Percentiles rank a stretch among this genome's conserved stretches.
Conservation (phyloP, 106 monocot genomes). For the Acorus gramineus region DNA sequence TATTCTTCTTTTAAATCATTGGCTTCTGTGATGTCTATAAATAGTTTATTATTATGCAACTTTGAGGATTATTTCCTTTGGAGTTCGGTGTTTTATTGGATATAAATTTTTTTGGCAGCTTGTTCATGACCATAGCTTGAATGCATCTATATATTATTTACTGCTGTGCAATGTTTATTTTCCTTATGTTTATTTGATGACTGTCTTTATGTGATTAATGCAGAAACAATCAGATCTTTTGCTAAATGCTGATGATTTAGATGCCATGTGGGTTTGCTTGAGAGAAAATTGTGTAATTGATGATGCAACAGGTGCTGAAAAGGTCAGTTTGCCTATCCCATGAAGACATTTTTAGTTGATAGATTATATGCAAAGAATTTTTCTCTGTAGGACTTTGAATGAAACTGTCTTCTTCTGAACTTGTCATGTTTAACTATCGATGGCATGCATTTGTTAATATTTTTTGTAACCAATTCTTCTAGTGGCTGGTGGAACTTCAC, state of each 20-base stretch:
- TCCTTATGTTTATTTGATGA: neutral
- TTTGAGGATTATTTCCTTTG: no score
- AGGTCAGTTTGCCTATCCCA: constrained; percentile 28
- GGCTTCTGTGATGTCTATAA: neutral
- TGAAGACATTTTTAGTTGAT: neutral
- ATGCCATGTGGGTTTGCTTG: constrained; percentile 99
- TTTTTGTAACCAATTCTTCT: no score
- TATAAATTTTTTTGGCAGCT: no score
- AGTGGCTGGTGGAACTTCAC: no score
- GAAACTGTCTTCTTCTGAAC: no score
- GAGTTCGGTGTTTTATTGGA: no score
- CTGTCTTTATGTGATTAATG: constrained; percentile 6
- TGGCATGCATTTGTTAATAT: no score
- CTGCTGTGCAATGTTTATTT: neutral
- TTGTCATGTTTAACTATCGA: no score
- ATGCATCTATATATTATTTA: neutral
- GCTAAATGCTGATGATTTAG: constrained; percentile 96
- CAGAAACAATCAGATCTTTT: constrained; percentile 99
- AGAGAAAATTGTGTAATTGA: constrained; percentile 98
- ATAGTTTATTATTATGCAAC: neutral
- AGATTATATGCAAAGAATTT: no score
- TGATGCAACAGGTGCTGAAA: constrained; percentile 97
- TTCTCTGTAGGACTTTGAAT: no score
- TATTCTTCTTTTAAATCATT: neutral
- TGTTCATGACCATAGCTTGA: no score